Evolutionary conservation across 2,329 filamentous ascomycete species (phyloP).

Genomic region (Aspergillus fijiensis): DNA sequence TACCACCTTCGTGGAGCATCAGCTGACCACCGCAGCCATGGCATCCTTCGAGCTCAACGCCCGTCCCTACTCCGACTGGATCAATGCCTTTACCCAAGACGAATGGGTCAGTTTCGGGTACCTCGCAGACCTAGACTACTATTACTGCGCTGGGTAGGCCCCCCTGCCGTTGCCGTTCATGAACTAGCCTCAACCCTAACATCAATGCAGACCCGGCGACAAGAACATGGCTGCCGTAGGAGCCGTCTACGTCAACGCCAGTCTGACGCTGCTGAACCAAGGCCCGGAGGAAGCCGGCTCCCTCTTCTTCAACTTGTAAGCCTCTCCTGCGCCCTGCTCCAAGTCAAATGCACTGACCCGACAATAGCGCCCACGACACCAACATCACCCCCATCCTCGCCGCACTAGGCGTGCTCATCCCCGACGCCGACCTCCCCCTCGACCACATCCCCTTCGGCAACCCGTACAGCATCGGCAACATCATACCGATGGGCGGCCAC

Average conservation of each 20-base stretch:
- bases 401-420: conserved; percentile 20
- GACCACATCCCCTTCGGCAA: conserved; percentile 22
- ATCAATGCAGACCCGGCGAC: conserved; percentile 15
- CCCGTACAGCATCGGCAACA: conserved; percentile 18
- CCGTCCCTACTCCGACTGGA: conserved; percentile 23
- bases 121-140: conserved; percentile 20
- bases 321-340: not conserved
- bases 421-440: conserved; percentile 20
- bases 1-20: not conserved
- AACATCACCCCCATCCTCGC: conserved; percentile 25
- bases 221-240: conserved; percentile 22
- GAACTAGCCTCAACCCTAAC: too few relatives aligned
- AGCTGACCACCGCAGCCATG: conserved; percentile 13
- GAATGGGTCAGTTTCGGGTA: conserved; percentile 25
- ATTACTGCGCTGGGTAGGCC: conserved; percentile 23
- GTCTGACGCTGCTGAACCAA: conserved; percentile 21
- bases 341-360: not conserved
- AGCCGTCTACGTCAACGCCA: conserved; percentile 23
- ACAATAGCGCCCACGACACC: conserved; percentile 15
- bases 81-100: conserved; percentile 24
- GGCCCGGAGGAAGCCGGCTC: conserved; percentile 15
- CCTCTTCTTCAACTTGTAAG: conserved; percentile 17
- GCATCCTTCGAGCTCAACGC: conserved; percentile 22
- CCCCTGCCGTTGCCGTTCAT: not conserved
- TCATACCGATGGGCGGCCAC: conserved; percentile 22